Percentiles rank a stretch among this genome's conserved stretches.
Conservation (phyloP, 148 eudicot species). For the Cornus kousa region DNA sequence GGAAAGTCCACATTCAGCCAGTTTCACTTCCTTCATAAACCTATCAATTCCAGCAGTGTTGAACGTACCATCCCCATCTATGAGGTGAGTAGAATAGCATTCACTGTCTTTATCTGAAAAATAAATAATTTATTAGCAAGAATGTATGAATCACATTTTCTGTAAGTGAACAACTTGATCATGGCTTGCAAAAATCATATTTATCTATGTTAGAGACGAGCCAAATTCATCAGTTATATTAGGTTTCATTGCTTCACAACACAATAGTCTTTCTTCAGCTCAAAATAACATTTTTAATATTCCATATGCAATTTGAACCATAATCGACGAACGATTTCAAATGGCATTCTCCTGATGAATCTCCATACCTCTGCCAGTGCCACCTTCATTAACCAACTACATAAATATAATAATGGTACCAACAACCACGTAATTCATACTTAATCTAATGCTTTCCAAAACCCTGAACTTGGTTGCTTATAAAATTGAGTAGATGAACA, state of each 20-base stretch:
- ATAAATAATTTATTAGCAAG: slow-evolving; percentile 10
- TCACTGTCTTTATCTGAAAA: slow-evolving; percentile 47
- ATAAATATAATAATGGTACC: not conserved
- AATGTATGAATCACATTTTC: not conserved
- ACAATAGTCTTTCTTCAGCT: not conserved
- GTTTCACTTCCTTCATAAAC: slow-evolving; percentile 76
- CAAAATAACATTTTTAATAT: not conserved
- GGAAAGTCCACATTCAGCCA: slow-evolving; percentile 91
- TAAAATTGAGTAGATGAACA: not conserved
- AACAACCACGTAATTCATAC: not conserved
- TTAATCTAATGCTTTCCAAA: not conserved
- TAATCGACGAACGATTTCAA: too few relatives aligned
- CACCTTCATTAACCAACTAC: not conserved
- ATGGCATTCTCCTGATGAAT: not conserved
- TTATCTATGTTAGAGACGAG: not conserved
- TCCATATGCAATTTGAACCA: not conserved
- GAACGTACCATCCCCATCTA: slow-evolving; percentile 89
- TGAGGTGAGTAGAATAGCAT: slow-evolving; percentile 83
- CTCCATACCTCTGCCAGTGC: not conserved
- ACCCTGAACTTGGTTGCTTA: not conserved
- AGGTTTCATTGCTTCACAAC: not conserved
- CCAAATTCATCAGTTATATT: not conserved
- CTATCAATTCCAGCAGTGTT: slow-evolving; percentile 66
- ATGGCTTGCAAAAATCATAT: not conserved
- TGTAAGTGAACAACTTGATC: not conserved